Evolutionary conservation across 257 asterid genomes (phyloP), one percentile per base, ranked within the genome.

Genomic region (Gynochthodes officinalis): DNA sequence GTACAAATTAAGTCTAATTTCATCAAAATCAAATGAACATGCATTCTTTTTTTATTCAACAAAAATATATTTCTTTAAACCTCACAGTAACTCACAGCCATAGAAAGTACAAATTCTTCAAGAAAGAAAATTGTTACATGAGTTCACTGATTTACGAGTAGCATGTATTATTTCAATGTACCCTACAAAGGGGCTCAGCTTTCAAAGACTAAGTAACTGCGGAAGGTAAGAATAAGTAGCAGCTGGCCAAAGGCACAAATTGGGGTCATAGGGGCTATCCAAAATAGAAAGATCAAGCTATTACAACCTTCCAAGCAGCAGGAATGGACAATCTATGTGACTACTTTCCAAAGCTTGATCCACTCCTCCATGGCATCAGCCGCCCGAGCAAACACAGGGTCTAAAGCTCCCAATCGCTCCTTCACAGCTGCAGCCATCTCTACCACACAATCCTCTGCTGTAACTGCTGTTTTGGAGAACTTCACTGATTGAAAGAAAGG

Each of bases 281-380:
- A 48, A 48, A 13, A 48, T 2, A 14, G 16, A 28, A 61, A 71
- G 27, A 57, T 53, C 25, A 11, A 49, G 75, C 62, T 46, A 44
- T 27, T n/a, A 48, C 75, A 66, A 60, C 62, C 53, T 55, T 23
- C 49, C 63, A 76, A 58, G 52, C 69, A 53, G 43, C 64, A 69
- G 64, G 28, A 57, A 37, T 30, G 55, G 76, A 65, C 19, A 43
- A 80, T 77, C 61, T 74, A 71, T 68, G 74, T 80, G 4, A 83
- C 89, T 13, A 75, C 69, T 74, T 89, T 93, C 96, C 98, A 90
- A 7, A 93, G 85, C 88, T 88, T 82, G 70, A 85, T 62, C 98
- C 97, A 90, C 80, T 89, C 97, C 46, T 84, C 77, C 97, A 91
- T 93, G 55, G 79, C 65, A 33, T 82, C 96, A 1, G 92, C 96